Base-by-base conservation (phyloP, 2,329 filamentous ascomycete genomes). In the Aspergillus hiratsukae region DNA sequence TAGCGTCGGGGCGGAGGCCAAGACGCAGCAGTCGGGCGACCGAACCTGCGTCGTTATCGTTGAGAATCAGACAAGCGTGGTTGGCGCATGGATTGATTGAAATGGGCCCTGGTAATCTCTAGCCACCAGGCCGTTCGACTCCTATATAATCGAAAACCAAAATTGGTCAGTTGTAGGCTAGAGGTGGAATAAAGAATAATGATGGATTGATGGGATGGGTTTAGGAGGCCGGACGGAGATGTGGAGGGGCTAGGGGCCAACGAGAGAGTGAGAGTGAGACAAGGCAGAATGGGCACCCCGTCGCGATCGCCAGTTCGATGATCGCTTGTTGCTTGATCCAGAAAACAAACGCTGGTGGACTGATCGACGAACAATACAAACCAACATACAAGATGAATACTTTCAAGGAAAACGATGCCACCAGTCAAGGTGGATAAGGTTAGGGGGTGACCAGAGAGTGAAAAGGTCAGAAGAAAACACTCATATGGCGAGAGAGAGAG, bases 211-310 rank as follows among this genome's bases (percentile, higher is more conserved):
- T 35, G 31, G 9, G 31, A 35, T 23, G 48, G 53, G 23, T 45
- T 48, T 43, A 61, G 61, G 56, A 52, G 57, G 58, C 62, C 63
- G 64, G 64, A 63, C 61, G 64, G 64, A 67, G 66, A 62, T 62
- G 67, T 69, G 69, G 70, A 71, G 69, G 68, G 69, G 69, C 68
- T 69, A 66, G 65, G 69, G 61, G 59, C 60, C 53, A 60, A 54
- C 58, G 55, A 61, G 59, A 58, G 40, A 45, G 41, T 10, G 41
- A 45, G 41, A 45, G 41, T 54, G 59, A 52, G 49, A 48, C 51
- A 58, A 52, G 57, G 62, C 58, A 61, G 31, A 37, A 37, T 14
- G 31, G 31, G 14, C 31, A 37, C 31, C 60, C 55, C 60, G 49
- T 61, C 57, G 59, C 59, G 61, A 63, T 61, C 61, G 59, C 62